phyloP scores from a whole-genome alignment of 441 rosid species.

The Flueggea neowawraea region DNA sequence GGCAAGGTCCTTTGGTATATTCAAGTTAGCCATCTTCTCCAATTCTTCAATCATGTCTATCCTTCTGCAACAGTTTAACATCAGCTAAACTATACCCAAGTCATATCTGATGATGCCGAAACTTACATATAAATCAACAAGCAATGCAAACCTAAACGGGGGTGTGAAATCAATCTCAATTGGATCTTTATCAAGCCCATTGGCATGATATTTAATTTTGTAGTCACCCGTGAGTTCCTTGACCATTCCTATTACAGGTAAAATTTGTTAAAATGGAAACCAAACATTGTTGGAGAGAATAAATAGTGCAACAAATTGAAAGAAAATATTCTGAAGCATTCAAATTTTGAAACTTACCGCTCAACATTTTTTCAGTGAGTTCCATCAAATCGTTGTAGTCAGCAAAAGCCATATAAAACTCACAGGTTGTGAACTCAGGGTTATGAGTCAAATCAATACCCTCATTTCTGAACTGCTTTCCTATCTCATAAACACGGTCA shows the following conservation, averaged over 20 bases:
- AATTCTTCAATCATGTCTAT: constrained; percentile 81
- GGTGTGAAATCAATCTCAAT: constrained; percentile 91
- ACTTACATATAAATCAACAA: too few relatives aligned
- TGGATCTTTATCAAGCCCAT: constrained; percentile 75
- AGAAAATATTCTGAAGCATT: too few relatives aligned
- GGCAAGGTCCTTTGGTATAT: constrained; percentile 68
- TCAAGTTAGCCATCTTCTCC: constrained; percentile 71
- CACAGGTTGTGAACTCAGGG: constrained; percentile 95
- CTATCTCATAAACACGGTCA: constrained; percentile 86
- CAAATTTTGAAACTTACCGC: constrained; percentile 45
- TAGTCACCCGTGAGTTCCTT: constrained; percentile 82
- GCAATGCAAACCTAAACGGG: constrained; percentile 61
- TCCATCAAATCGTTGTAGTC: constrained; percentile 87
- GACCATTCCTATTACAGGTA: constrained; percentile 58
- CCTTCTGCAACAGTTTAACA: constrained; percentile 40
- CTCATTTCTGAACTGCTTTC: constrained; percentile 90
- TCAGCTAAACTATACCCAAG: neutral
- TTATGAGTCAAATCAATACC: constrained; percentile 93
- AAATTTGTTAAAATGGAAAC: too few relatives aligned
- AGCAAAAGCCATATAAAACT: constrained; percentile 93
- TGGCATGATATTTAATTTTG: constrained; percentile 71
- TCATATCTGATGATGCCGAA: too few relatives aligned
- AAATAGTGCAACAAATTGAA: neutral
- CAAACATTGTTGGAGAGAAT: too few relatives aligned
- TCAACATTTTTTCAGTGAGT: constrained; percentile 73